phyloP scores from a whole-genome alignment of 352 stramenopile species.

The Globisporangium cylindrosporum region DNA sequence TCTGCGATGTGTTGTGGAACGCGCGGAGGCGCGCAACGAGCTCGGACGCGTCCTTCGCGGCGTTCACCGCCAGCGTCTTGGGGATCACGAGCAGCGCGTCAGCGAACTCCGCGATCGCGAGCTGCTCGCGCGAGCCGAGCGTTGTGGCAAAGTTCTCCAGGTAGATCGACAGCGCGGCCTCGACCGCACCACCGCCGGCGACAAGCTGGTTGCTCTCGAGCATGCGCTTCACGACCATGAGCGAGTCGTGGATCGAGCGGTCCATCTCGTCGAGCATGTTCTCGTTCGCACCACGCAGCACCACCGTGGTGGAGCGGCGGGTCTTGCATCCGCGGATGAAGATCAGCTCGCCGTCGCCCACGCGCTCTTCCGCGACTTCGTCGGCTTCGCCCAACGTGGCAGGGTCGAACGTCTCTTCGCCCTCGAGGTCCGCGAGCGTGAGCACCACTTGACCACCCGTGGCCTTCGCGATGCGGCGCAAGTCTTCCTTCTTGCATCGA shows the following conservation, averaged over 20 bases:
- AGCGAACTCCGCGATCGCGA: constrained; percentile 99
- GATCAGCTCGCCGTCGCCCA: constrained; percentile 98
- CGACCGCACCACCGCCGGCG: constrained; percentile 96
- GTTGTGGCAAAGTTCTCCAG: constrained; percentile 98
- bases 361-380: constrained; percentile 94
- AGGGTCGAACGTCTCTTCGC: constrained; percentile 96
- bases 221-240: constrained; percentile 99
- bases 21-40: constrained; percentile 96
- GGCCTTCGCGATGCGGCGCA: constrained; percentile 98
- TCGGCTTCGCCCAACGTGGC: constrained; percentile 90
- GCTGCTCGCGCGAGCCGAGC: constrained; percentile 95
- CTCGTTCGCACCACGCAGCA: constrained; percentile 99
- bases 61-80: constrained; percentile 99
- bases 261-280: constrained; percentile 99
- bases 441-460: constrained; percentile 96
- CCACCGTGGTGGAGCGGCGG: constrained; percentile 93
- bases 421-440: constrained; percentile 98
- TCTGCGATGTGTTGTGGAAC: constrained; percentile 96
- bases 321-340: constrained; percentile 98
- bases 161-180: constrained; percentile 97
- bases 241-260: constrained; percentile 97
- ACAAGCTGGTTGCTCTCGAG: constrained; percentile 99
- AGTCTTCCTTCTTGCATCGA: constrained; percentile 97
- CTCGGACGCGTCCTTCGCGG: constrained; percentile 98
- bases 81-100: constrained; percentile 78